A percentile compares a stretch with the other conserved stretches of the same genome.
Evolutionary conservation across 768 basidiomycete species (phyloP).

Genomic region (Chiua virens): DNA sequence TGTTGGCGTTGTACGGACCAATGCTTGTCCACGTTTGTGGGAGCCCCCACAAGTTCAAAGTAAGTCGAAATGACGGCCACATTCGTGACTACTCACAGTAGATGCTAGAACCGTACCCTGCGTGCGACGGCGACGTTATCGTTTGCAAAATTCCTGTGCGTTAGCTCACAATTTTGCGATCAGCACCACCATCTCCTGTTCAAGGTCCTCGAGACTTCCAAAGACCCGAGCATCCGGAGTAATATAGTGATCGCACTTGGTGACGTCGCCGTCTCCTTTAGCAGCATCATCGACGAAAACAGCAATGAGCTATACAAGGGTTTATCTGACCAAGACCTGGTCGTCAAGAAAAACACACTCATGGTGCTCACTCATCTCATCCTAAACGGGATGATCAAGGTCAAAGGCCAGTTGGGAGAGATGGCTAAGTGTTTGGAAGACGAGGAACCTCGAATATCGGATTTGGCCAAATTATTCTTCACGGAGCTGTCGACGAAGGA

Average conservation of each 20-base stretch:
- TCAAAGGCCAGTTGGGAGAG: conserved; percentile 98
- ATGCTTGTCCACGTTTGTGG: conserved; percentile 90
- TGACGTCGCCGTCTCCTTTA: conserved; percentile 98
- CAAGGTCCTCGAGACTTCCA: conserved; percentile 90
- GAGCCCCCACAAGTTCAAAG: conserved; percentile 90
- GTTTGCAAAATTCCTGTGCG: conserved; percentile 95
- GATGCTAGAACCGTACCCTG: conserved; percentile 73
- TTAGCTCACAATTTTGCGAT: conserved; percentile 93
- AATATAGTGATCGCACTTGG: conserved; percentile 98
- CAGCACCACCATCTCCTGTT: conserved; percentile 85
- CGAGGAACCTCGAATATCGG: conserved; percentile 79
- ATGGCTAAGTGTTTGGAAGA: conserved; percentile 99
- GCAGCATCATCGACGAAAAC: conserved; percentile 95
- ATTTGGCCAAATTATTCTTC: conserved; percentile 98
- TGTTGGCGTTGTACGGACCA: conserved; percentile 85
- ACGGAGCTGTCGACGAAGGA: conserved; percentile 94
- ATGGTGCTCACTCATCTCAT: conserved; percentile 98
- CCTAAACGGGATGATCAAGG: conserved; percentile 99
- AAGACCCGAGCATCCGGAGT: conserved; percentile 85
- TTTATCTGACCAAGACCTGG: conserved; percentile 78
- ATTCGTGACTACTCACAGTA: conserved; percentile 5
- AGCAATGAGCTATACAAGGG: conserved; percentile 94
- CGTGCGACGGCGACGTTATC: conserved; percentile 85
- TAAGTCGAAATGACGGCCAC: conserved; percentile 22
- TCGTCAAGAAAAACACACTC: conserved; percentile 98